A percentile compares a stretch with the other conserved stretches of the same genome.
Conservation (phyloP, 371 early-diverging fungal species). For the Mortierella sp. region DNA sequence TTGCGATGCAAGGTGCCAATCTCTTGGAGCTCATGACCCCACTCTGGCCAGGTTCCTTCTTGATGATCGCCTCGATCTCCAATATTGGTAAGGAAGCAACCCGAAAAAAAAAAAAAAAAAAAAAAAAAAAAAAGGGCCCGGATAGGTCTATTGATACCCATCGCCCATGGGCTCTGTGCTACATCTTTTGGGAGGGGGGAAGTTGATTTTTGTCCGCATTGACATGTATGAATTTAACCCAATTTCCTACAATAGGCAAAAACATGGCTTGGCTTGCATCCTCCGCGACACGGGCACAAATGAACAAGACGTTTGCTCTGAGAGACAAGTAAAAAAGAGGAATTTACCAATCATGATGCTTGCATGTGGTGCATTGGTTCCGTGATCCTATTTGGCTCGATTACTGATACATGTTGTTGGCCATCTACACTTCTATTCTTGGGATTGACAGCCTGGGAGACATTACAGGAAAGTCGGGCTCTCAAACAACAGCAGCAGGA, state of each 20-base stretch:
- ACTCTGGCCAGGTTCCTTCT: slow-evolving; percentile 72
- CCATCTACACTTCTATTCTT: background rate
- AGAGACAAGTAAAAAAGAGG: slow-evolving; percentile 65
- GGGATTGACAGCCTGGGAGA: slow-evolving; percentile 71
- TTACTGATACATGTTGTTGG: background rate
- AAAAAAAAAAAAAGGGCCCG: no score
- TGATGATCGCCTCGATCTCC: slow-evolving; percentile 75
- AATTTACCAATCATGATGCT: no score
- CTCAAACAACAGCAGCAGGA: slow-evolving; percentile 82
- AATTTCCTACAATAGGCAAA: slow-evolving; percentile 60
- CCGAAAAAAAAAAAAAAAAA: background rate
- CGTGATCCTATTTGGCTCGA: background rate
- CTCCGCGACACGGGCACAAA: slow-evolving; percentile 77
- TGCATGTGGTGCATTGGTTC: background rate
- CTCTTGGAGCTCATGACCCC: slow-evolving; percentile 79
- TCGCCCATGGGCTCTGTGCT: no score
- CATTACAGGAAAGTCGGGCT: slow-evolving; percentile 80
- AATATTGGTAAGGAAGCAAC: slow-evolving; percentile 64
- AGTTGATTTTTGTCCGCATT: background rate
- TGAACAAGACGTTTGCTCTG: slow-evolving; percentile 72
- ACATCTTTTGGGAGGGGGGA: background rate
- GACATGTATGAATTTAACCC: background rate
- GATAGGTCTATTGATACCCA: no score
- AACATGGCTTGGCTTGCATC: slow-evolving; percentile 84
- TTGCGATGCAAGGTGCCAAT: slow-evolving; percentile 74